Evolutionary conservation across 306 rosid genomes (phyloP), one percentile per base, ranked within the genome.

Genomic region (Mimosa pudica): DNA sequence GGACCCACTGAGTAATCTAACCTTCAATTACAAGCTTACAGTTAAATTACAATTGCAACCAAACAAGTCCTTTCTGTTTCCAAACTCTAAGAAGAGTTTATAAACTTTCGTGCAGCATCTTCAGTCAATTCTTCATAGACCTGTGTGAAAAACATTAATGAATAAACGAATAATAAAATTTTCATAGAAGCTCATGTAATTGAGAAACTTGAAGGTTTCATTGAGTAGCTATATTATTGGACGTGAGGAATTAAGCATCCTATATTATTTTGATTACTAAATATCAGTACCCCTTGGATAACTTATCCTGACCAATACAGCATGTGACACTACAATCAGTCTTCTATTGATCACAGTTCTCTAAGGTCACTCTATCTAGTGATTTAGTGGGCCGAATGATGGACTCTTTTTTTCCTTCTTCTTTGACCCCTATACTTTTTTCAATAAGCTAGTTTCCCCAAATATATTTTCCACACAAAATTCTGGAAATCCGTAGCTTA

Each of bases 41-140:
- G 63, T 68, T 30, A 71, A 81, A 82, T 83, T 83, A 78, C 87
- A 71, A 75, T 78, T 38, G 42, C 42, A 3, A 38, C 42, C 42
- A 38, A 38, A 38, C 42, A 38, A 3, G 82, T 60, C 79, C 75
- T 73, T 49, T 32, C 60, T 77, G 77, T 75, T 55, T 20, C 30
- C 61, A 75, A 79, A 79, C 76, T 70, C 81, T 79, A 82, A 11
- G 89, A 72, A 3, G 87, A 79, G 77, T 83, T 89, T 71, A 92
- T 80, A 54, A 90, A 81, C 76, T 68, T 85, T 75, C 61, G 79
- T 12, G 94, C 93, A 47, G 93, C 93, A 73, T 89, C 97, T 71
- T 79, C 71, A 84, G 89, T 88, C 82, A 94, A 81, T 80, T 84
- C 97, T 88, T 90, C 97, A 74, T 79, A 49, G 61, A 92, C 95